Evolutionary conservation across 2,329 filamentous ascomycete genomes (phyloP).

Genomic region (Aspergillus sojae): DNA sequence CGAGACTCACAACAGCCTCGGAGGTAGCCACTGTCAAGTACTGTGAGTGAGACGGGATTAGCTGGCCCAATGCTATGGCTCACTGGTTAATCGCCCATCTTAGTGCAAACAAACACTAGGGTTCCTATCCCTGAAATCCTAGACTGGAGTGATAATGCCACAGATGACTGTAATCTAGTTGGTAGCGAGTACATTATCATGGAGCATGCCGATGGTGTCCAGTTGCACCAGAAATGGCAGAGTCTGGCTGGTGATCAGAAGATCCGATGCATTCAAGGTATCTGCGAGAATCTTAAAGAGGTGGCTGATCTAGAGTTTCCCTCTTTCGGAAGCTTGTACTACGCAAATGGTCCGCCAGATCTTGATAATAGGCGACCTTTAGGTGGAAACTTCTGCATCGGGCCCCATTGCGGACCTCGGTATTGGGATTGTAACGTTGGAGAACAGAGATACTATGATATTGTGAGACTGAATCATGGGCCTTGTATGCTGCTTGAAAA

Average conservation of each 20-base stretch:
- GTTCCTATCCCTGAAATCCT: conserved; percentile 48
- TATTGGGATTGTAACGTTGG: conserved; percentile 23
- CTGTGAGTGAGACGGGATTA: too few relatives aligned
- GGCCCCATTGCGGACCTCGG: conserved; percentile 34
- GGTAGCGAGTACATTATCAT: conserved; percentile 46
- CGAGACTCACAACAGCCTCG: too few relatives aligned
- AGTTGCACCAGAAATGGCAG: conserved; percentile 35
- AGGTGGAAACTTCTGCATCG: conserved; percentile 33
- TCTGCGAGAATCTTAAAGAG: conserved; percentile 12
- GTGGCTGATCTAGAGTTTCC: conserved; percentile 31
- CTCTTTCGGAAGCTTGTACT: conserved; percentile 42
- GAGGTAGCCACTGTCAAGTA: too few relatives aligned
- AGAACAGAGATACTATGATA: conserved; percentile 35
- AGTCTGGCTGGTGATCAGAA: conserved; percentile 32
- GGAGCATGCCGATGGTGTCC: conserved; percentile 39
- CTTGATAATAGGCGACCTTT: conserved; percentile 19
- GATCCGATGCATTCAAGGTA: conserved; percentile 25
- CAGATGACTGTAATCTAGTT: conserved; percentile 29
- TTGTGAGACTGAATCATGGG: conserved; percentile 37
- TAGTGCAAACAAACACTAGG: conserved; percentile 38
- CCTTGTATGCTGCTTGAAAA: conserved; percentile 36
- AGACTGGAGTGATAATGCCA: conserved; percentile 45
- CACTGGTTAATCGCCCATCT: too few relatives aligned
- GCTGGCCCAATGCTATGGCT: too few relatives aligned
- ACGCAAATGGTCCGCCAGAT: conserved; percentile 24